Conservation (phyloP, 2,329 filamentous ascomycete genomes). For the Ustulina deusta region DNA sequence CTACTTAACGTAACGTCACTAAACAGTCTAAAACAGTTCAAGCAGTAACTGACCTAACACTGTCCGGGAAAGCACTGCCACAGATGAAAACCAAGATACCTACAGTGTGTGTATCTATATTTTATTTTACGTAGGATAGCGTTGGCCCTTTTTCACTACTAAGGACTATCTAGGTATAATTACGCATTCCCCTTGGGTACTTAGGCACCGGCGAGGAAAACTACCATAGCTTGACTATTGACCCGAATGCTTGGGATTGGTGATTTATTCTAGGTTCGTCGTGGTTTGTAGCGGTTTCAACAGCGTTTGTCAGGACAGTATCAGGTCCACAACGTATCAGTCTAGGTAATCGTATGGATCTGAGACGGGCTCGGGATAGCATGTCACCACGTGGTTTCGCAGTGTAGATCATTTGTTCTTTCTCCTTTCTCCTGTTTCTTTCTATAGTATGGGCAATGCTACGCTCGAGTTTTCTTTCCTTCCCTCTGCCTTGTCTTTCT, state of each 20-base stretch:
- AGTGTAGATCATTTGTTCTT: slow-evolving; percentile 25
- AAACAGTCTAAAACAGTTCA: background rate
- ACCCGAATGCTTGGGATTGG: slow-evolving; percentile 1
- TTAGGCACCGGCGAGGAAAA: too few relatives aligned
- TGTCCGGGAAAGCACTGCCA: too few relatives aligned
- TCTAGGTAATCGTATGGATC: slow-evolving; percentile 14
- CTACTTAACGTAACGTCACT: background rate
- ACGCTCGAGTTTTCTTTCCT: background rate
- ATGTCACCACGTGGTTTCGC: slow-evolving; percentile 33
- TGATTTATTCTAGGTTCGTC: background rate
- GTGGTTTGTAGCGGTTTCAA: slow-evolving; percentile 12
- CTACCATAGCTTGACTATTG: too few relatives aligned
- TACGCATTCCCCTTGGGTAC: too few relatives aligned
- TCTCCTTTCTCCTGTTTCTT: slow-evolving; percentile 7
- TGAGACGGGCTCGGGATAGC: slow-evolving; percentile 31
- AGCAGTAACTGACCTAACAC: too few relatives aligned
- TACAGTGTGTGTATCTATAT: too few relatives aligned
- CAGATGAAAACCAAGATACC: too few relatives aligned
- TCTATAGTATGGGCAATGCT: background rate
- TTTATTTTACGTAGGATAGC: too few relatives aligned
- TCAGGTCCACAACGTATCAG: background rate
- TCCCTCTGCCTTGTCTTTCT: background rate
- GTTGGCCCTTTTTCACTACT: too few relatives aligned
- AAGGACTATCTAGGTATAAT: too few relatives aligned
- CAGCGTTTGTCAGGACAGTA: slow-evolving; percentile 7